A percentile compares a stretch with the other conserved stretches of the same genome.
Conservation (phyloP, 345 rosid species). For the Linum lewisii region DNA sequence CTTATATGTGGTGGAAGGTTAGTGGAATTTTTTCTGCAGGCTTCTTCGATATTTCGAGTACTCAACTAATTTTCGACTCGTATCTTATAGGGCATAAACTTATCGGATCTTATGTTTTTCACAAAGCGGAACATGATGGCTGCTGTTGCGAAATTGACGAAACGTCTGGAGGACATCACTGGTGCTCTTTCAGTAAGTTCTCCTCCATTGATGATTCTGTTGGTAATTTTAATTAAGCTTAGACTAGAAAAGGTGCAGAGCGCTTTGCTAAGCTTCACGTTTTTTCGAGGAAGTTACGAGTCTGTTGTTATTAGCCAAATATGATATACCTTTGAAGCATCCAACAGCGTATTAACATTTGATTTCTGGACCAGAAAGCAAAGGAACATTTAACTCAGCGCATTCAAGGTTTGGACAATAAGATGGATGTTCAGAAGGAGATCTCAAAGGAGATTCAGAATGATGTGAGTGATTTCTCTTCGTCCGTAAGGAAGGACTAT, state of each 20-base stretch:
- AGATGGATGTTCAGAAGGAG: conserved; percentile 70
- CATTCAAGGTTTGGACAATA: conserved; percentile 63
- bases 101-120: conserved; percentile 79
- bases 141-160: conserved; percentile 78
- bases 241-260: too few relatives aligned
- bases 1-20: conserved; percentile 99
- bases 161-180: conserved; percentile 66
- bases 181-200: conserved; percentile 70
- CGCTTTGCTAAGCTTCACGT: background rate
- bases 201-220: background rate
- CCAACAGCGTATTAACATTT: conserved; percentile 6
- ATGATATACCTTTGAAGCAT: background rate
- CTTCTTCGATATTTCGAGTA: background rate
- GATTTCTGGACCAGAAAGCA: conserved; percentile 44
- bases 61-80: background rate
- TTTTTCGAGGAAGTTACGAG: background rate
- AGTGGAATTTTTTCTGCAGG: background rate
- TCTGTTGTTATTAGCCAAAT: background rate
- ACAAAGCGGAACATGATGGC: conserved; percentile 64
- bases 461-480: conserved; percentile 32
- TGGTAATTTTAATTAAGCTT: too few relatives aligned
- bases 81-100: conserved; percentile 57
- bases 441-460: conserved; percentile 57
- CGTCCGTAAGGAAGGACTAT: background rate
- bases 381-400: conserved; percentile 77